These are phyloP conservation scores for Ophiostoma australiae DNA, from an alignment of 2,329 filamentous ascomycete species.

Conservation along the genomic window DNA sequence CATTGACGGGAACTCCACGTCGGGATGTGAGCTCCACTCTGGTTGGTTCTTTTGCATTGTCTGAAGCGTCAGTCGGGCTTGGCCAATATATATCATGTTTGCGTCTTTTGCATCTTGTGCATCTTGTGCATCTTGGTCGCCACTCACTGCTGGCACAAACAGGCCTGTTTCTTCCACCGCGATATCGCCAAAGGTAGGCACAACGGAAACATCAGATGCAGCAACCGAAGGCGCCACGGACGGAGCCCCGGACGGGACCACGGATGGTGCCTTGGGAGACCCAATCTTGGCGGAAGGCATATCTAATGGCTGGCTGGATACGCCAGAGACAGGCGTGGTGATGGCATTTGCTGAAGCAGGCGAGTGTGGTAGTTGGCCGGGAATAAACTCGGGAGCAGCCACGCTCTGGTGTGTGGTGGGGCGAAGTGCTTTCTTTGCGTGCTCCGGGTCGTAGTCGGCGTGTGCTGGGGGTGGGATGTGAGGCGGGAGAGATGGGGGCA, in stretches of 20 bases:
- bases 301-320: not conserved
- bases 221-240: not conserved
- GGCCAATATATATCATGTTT: not conserved
- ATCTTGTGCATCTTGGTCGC: not conserved
- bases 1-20: constrained; percentile 47
- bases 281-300: not conserved
- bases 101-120: not conserved
- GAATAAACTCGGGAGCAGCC: not conserved
- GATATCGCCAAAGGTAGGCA: constrained; percentile 6
- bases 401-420: not conserved
- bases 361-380: not conserved
- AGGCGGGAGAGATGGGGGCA: constrained; percentile 18
- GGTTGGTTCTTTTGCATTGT: not conserved
- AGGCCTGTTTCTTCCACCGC: not conserved
- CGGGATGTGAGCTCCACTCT: constrained; percentile 40
- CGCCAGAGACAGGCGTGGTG: not conserved
- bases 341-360: not conserved
- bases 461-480: constrained; percentile 18
- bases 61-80: not conserved
- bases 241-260: too few species aligned
- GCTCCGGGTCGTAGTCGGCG: not conserved
- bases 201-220: not conserved
- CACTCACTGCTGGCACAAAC: not conserved
- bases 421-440: not conserved
- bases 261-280: not conserved